A percentile compares a stretch with the other conserved stretches of the same genome.
phyloP scores from a whole-genome alignment of 208 protist species.

The Crithidia sp. region DNA sequence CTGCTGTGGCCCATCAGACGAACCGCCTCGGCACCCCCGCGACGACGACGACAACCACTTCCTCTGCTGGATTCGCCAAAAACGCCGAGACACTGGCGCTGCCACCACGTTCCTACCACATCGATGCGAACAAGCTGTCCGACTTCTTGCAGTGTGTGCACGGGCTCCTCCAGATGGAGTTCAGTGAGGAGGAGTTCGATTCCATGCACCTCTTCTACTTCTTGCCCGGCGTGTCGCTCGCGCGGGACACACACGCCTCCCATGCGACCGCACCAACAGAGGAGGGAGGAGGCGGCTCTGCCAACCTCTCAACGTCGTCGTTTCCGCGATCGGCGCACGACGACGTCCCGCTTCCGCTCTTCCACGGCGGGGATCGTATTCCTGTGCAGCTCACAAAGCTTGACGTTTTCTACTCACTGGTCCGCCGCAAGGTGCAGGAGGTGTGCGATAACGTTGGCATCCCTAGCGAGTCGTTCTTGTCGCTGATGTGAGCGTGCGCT shows the following conservation, averaged over 20 bases:
- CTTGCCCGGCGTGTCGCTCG: conserved; percentile 55
- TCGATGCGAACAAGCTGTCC: conserved; percentile 19
- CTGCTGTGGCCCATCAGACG: background rate
- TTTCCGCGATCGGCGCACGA: background rate
- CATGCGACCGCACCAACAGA: background rate
- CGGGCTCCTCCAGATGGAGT: conserved; percentile 27
- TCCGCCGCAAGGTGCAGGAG: conserved; percentile 34
- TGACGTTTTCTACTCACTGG: conserved; percentile 44
- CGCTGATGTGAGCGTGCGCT: conserved; percentile 8
- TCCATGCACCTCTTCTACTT: conserved; percentile 49
- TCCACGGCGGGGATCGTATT: conserved; percentile 43
- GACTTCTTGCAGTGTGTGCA: conserved; percentile 51
- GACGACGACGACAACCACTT: background rate
- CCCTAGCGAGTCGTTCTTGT: conserved; percentile 1
- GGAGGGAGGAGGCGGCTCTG: background rate
- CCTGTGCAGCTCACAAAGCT: conserved; percentile 48
- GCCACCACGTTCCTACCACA: conserved; percentile 22
- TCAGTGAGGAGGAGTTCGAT: conserved; percentile 60
- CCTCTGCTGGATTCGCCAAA: background rate
- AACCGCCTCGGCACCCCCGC: background rate
- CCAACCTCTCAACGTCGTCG: background rate
- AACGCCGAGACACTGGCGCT: background rate
- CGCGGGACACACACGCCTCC: background rate
- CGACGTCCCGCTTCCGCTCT: conserved; percentile 43
- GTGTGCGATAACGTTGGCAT: conserved; percentile 43